phyloP scores from a whole-genome alignment of 495 filamentous ascomycete species.

The Poronia punctata region DNA sequence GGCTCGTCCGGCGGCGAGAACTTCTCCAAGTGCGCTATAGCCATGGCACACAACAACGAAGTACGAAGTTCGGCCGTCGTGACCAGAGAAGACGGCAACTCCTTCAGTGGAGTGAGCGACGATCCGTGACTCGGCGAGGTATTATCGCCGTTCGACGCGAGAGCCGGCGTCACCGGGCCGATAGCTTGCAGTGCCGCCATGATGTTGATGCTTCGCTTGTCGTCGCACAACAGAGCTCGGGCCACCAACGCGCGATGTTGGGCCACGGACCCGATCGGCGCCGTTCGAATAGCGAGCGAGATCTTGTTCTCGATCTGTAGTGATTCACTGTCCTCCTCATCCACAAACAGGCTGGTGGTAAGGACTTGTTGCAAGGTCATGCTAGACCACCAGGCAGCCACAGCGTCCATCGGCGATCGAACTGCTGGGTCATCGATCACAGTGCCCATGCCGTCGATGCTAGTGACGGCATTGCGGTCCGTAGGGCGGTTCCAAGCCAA shows the following conservation, averaged over 20 bases:
- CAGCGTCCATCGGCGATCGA: constrained; percentile 78
- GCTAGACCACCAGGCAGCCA: constrained; percentile 86
- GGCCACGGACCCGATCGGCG: constrained; percentile 70
- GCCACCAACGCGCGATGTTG: constrained; percentile 75
- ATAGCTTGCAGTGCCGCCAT: constrained; percentile 47
- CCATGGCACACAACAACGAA: constrained; percentile 75
- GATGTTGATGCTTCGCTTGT: constrained; percentile 49
- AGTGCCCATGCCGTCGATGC: constrained; percentile 68
- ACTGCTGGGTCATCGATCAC: constrained; percentile 85
- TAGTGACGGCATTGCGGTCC: constrained; percentile 51
- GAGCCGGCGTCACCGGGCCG: constrained; percentile 30
- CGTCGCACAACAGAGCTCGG: constrained; percentile 49
- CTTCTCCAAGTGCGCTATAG: constrained; percentile 59
- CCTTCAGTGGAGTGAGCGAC: constrained; percentile 14
- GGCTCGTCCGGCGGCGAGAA: constrained; percentile 30
- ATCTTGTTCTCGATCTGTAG: constrained; percentile 46
- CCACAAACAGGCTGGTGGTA: constrained; percentile 47
- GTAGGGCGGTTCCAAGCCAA: constrained; percentile 81
- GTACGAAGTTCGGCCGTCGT: constrained; percentile 35
- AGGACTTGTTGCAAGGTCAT: constrained; percentile 67
- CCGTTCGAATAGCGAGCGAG: constrained; percentile 61
- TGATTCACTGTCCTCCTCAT: constrained; percentile 29
- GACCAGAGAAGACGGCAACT: constrained; percentile 41
- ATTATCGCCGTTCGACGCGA: constrained; percentile 12
- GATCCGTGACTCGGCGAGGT: constrained; percentile 11